A percentile compares a stretch with the other conserved stretches of the same genome.
Evolutionary conservation across 331 rosid genomes (phyloP).

Genomic region (Malus hybrid): DNA sequence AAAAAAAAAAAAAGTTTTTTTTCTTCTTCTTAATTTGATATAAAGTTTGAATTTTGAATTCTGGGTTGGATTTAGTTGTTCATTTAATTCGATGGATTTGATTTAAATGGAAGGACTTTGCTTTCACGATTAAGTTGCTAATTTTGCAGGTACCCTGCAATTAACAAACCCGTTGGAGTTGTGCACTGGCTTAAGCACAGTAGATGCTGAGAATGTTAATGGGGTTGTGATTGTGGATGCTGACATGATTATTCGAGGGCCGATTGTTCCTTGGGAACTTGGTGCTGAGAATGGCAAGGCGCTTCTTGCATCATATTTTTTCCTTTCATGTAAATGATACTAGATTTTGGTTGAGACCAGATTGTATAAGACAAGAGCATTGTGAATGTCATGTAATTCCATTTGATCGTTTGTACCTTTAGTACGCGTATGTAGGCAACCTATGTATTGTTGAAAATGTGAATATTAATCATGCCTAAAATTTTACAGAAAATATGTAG

Average conservation of each 20-base stretch:
- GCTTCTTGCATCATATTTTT: constrained; percentile 59
- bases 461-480: too few species aligned
- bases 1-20: too few species aligned
- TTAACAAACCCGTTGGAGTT: constrained; percentile 97
- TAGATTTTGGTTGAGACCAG: too few species aligned
- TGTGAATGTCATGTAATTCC: too few species aligned
- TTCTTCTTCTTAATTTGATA: neutral
- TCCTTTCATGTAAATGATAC: neutral
- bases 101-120: neutral
- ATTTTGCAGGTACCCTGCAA: constrained; percentile 90
- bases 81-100: neutral
- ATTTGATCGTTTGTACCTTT: too few species aligned
- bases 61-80: neutral
- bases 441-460: too few species aligned
- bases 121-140: neutral
- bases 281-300: constrained; percentile 97
- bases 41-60: neutral
- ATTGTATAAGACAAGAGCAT: too few species aligned
- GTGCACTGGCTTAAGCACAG: constrained; percentile 89
- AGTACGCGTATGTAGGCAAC: too few species aligned
- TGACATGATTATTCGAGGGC: constrained; percentile 95
- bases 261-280: constrained; percentile 92
- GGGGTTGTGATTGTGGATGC: constrained; percentile 98
- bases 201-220: constrained; percentile 79
- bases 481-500: too few species aligned